Evolutionary conservation across 2,329 filamentous ascomycete species (phyloP), one percentile per base, ranked within the genome.

Genomic region (Colletotrichum navitas): DNA sequence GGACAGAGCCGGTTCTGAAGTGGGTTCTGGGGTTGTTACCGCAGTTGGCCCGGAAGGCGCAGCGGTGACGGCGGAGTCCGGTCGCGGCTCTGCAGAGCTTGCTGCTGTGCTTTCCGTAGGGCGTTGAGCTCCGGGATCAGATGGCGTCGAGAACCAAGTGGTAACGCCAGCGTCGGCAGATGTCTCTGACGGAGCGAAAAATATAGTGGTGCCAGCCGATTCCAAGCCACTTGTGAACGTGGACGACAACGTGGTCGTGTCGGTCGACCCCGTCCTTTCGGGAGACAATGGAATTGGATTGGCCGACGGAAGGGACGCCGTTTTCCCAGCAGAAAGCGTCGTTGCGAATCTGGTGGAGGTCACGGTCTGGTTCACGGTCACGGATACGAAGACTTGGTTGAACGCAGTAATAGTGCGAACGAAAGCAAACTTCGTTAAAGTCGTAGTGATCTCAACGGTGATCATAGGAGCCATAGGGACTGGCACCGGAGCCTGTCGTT

Each of bases 331-430:
- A 3, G 29, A 54, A 14, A 65, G 56, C 2, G 71, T 68, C 7
- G 73, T 74, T 26, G 63, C 36, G 16, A 70, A 64, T 16, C 56
- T 26, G n/a, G 73, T 76, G 12, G 64, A 71, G 12, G 68, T 73
- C 1, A 72, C 66, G 0, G 55, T 72, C 18, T 71, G 74, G 0
- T 36, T 73, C 16, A 70, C 34, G 3, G 74, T 75, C 11, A 71
- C 55, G 10, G 74, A 73, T 0, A 74, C 71, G 32, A 74, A 74
- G 14, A 72, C 32, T n/a, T 71, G 73, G 21, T 58, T 66, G 24
- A 62, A 39, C 32, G 66, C 26, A 8, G 67, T 71, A n/a, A 61
- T 52, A 4, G 73, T 74, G 39, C 36, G 56, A 21, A 72, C 51
- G n/a, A 63, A 51, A 16, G 62, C 68, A 3, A 68, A 60, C 24